Evolutionary conservation across 129 eudicot genomes (phyloP).

Genomic region (Chrysanthemum lavandulifolium): DNA sequence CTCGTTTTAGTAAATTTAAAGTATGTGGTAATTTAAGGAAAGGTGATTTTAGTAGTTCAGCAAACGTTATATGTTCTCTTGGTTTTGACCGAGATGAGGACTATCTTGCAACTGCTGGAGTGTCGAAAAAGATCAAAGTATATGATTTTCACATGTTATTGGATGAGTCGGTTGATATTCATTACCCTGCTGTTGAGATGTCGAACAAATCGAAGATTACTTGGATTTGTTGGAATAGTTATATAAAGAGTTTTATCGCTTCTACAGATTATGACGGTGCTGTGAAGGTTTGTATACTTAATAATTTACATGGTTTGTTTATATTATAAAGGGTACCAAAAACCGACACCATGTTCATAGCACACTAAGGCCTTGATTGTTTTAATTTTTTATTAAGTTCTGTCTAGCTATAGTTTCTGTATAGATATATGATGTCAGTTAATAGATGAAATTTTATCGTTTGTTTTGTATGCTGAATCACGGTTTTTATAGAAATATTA

Average conservation of each 20-base stretch:
- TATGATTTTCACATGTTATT: conserved; percentile 61
- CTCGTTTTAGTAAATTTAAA: conserved; percentile 75
- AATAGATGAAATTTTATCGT: too few relatives aligned
- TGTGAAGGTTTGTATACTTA: conserved; percentile 68
- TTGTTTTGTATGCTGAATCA: too few relatives aligned
- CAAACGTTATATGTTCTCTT: conserved; percentile 89
- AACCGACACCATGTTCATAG: not conserved
- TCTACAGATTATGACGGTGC: conserved; percentile 91
- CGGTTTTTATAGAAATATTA: too few relatives aligned
- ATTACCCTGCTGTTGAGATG: conserved; percentile 87
- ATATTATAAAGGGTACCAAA: conserved; percentile 3
- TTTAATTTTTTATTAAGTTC: too few relatives aligned
- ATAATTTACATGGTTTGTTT: conserved; percentile 6
- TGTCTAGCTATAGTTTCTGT: too few relatives aligned
- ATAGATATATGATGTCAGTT: too few relatives aligned
- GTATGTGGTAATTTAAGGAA: conserved; percentile 67
- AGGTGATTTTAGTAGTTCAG: conserved; percentile 64
- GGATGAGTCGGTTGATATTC: conserved; percentile 74
- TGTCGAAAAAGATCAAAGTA: conserved; percentile 80
- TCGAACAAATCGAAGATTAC: conserved; percentile 75
- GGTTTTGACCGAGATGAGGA: conserved; percentile 93
- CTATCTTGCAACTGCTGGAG: conserved; percentile 91
- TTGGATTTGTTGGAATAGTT: conserved; percentile 82
- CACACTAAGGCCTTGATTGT: too few relatives aligned
- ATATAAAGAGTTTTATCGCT: conserved; percentile 80